phyloP scores from a whole-genome alignment of 2,329 filamentous ascomycete species.

The Colletotrichum cordylinicola region DNA sequence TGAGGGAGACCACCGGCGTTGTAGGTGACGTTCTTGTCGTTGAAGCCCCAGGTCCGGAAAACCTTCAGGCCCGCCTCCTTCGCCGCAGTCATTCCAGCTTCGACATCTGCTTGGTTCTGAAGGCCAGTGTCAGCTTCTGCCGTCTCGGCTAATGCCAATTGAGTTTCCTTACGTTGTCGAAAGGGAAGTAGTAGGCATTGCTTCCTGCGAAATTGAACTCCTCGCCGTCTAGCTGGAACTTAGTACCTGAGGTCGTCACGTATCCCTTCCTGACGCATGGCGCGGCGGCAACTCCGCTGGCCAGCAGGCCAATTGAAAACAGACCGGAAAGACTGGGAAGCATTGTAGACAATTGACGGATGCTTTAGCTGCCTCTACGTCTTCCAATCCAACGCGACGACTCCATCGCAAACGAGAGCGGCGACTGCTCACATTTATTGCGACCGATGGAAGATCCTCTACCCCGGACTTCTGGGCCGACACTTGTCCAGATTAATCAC shows the following conservation, averaged over 20 bases:
- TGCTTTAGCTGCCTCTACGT: not conserved
- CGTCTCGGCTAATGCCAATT: not conserved
- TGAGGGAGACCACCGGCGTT: conserved; percentile 50
- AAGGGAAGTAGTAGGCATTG: conserved; percentile 63
- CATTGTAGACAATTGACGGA: not conserved
- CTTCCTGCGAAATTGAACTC: conserved; percentile 63
- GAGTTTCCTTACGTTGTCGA: conserved; percentile 49
- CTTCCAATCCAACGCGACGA: not conserved
- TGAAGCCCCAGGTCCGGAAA: conserved; percentile 64
- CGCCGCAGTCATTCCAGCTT: conserved; percentile 49
- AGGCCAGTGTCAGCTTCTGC: not conserved
- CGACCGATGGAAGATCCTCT: not conserved
- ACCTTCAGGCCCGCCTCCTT: conserved; percentile 56
- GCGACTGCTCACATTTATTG: conserved; percentile 7
- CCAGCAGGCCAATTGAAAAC: conserved; percentile 20
- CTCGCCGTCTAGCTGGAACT: conserved; percentile 59
- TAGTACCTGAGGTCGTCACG: conserved; percentile 52
- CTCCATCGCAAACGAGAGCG: not conserved
- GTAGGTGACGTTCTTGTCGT: conserved; percentile 59
- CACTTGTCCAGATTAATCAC: not conserved
- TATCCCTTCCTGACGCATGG: conserved; percentile 41
- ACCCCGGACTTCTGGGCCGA: not conserved
- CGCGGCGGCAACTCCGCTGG: conserved; percentile 9
- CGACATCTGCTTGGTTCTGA: conserved; percentile 52
- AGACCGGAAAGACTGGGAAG: conserved; percentile 11